Base-by-base conservation (phyloP, 805 yeast species). In the Sugiyamaella qingdaonensis region DNA sequence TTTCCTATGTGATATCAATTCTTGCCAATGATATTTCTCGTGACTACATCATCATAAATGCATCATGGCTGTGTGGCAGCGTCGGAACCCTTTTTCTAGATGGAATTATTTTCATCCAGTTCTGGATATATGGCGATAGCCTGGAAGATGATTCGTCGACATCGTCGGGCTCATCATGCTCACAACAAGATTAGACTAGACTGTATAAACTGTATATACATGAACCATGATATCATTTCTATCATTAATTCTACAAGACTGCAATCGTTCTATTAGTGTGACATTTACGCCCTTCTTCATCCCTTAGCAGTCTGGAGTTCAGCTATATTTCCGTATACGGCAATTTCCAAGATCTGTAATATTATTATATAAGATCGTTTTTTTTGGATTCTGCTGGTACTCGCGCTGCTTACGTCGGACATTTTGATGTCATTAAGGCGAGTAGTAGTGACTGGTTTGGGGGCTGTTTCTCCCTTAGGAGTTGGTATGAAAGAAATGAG, bases 381-480 rank as follows among this genome's bases (percentile, higher is more conserved):
- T 24, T 24, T 24, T 7, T 24, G 7, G 29, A 24, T 24, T 24
- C 7, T 24, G 7, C 29, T 7, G 7, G 29, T 7, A 24, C 7
- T 24, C 29, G 29, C 29, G 3, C 29, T 24, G 29, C 7, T 7
- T 24, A 24, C 29, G 10, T 10, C 10, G 4, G 21, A 14, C 45
- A 34, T 34, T 14, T 4, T n/a, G 21, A 54, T 56, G 58, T 14
- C 50, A 31, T 36, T 58, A 10, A 68, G 73, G 54, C 72, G 96
- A 68, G 96, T 92, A 0, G 97, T 92, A 0, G 85, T 92, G 1
- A 94, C 99, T 0, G 99, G 99, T 0, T 65, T 94, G 7, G 98
- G 98, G 0, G 70, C 87, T 27, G 79, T 91, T 1, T 81, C 94
- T 0, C 99, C 99, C 0, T 70, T 94, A 2, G 98, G 97, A 0